Conservation (phyloP, 768 basidiomycete genomes). For the Guyanaporus albipodus region DNA sequence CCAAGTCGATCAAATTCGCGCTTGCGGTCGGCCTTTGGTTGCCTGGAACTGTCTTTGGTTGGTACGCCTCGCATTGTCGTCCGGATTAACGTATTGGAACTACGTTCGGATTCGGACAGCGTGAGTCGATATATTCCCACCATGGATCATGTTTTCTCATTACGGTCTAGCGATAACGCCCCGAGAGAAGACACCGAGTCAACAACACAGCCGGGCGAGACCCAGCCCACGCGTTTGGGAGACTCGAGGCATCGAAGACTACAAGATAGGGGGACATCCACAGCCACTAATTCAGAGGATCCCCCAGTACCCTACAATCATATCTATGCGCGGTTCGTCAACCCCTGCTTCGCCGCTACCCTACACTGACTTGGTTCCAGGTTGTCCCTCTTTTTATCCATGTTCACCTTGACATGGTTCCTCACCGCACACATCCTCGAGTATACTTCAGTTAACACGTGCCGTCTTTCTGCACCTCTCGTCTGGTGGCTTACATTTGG, state of each 20-base stretch:
- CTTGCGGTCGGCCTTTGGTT: conserved; percentile 63
- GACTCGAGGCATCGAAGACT: conserved; percentile 17
- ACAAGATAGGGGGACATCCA: conserved; percentile 19
- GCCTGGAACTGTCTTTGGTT: conserved; percentile 67
- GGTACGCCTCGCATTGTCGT: conserved; percentile 46
- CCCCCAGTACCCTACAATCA: conserved; percentile 23
- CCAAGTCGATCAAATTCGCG: conserved; percentile 50
- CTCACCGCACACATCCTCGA: conserved; percentile 74
- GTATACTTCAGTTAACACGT: conserved; percentile 72
- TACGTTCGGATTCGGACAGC: conserved; percentile 37
- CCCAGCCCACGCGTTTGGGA: conserved; percentile 6
- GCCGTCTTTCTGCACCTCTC: conserved; percentile 70
- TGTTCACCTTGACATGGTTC: conserved; percentile 80
- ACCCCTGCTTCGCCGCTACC: not conserved
- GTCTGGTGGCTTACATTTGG: conserved; percentile 86
- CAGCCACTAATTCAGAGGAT: conserved; percentile 24
- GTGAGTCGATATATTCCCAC: conserved; percentile 18
- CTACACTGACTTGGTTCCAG: conserved; percentile 28
- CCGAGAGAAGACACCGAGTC: conserved; percentile 30
- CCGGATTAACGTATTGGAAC: conserved; percentile 53
- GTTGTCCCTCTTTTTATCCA: conserved; percentile 59
- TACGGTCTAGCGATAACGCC: conserved; percentile 16
- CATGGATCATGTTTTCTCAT: conserved; percentile 8
- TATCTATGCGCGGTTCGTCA: conserved; percentile 28
- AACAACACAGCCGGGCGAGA: conserved; percentile 22